These are phyloP conservation scores for Parachlorella kessleri DNA, from an alignment of 139 green algal genomes.

Conservation along the genomic window DNA sequence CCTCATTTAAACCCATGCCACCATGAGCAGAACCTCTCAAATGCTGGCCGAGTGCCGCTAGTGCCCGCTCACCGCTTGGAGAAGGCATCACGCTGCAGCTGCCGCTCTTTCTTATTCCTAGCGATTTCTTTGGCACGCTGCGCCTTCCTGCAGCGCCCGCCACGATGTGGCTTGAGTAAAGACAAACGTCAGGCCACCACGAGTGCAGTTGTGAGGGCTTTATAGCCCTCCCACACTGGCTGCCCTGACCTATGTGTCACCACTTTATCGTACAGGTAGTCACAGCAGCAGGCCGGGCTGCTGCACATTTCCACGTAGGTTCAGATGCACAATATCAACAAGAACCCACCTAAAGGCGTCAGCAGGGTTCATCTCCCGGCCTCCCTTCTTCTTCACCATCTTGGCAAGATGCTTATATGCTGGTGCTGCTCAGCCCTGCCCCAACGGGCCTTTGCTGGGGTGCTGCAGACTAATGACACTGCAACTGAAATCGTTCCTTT, in stretches of 20 bases:
- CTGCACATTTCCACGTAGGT: too few species aligned
- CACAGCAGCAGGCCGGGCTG: too few species aligned
- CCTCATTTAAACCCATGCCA: too few species aligned
- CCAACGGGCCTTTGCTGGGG: background rate
- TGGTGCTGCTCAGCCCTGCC: background rate
- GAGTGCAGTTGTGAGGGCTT: background rate
- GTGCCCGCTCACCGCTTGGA: background rate
- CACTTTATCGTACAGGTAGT: too few species aligned
- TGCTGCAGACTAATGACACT: too few species aligned
- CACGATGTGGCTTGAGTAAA: background rate
- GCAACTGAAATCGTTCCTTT: background rate
- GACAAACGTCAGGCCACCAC: too few species aligned
- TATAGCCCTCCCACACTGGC: background rate
- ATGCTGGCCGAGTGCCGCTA: too few species aligned
- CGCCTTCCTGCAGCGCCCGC: constrained; percentile 71
- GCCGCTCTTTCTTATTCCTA: constrained; percentile 86
- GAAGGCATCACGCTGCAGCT: constrained; percentile 74
- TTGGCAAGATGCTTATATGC: constrained; percentile 8
- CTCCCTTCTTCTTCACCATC: constrained; percentile 64
- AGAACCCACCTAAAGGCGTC: constrained; percentile 53
- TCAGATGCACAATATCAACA: too few species aligned
- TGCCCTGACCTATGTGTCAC: background rate
- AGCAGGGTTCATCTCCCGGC: constrained; percentile 51
- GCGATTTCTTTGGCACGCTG: constrained; percentile 81
- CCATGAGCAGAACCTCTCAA: too few species aligned